Evolutionary conservation across 2,329 filamentous ascomycete genomes (phyloP), one percentile per base, ranked within the genome.

Genomic region (Aspergillus pseudotamarii): DNA sequence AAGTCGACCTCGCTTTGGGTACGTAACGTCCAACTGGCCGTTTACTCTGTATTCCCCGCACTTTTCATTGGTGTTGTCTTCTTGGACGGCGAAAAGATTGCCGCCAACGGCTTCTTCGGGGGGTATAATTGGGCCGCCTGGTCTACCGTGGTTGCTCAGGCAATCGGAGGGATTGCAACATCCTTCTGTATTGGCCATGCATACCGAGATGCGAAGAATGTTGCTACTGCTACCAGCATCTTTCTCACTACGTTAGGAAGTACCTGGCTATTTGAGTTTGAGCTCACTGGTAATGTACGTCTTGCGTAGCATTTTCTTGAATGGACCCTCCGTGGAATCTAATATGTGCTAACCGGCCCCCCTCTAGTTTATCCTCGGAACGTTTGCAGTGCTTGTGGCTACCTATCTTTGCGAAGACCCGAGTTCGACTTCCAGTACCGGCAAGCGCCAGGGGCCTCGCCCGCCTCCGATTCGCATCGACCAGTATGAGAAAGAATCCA

Each of bases 101-200:
- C 89, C 30, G 88, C 90, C 76, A 88, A 92, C 66, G 95, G 95
- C 14, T 96, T 98, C 79, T 98, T 99, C 70, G 90, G 91, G 62
- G 95, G 95, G 3, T 99, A 98, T 80, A 97, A 96, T 75, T 91
- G 88, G 84, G 85, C 94, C 23, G 94, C 98, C 3, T 97, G 94
- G 93, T 84, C 88, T 6, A 91, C 93, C 5, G 91, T 98, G 69
- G 75, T 88, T 6, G 85, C 95, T 63, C 95, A 99, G 76, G 91
- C 94, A 0, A 80, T 89, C 41, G 94, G 94, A 36, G 95, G 94
- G 28, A 86, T 98, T 32, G 81, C 96, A n/a, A 89, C 92, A 11
- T 91, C 91, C 1, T 84, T 95, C 64, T 92, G 90, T 75, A 90
- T 95, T 76, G 91, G 90, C 66, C 92, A 93, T 74, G 89, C 91